phyloP scores from a whole-genome alignment of 2,329 filamentous ascomycete genomes.

The Cladophialophora exuberans region DNA sequence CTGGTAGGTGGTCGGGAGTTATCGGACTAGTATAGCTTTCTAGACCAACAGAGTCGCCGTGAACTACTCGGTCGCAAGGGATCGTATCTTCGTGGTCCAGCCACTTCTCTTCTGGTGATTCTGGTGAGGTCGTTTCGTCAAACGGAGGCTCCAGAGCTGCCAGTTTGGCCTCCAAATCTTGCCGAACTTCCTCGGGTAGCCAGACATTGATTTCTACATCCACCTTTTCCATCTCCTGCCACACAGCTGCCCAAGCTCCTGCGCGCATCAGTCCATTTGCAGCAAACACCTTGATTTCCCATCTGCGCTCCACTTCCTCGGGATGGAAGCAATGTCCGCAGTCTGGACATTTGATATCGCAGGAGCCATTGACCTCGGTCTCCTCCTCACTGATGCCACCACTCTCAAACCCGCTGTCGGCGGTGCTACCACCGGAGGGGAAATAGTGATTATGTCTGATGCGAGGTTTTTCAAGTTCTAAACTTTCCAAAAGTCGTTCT shows the following conservation, averaged over 20 bases:
- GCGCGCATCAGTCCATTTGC: slow-evolving; percentile 92
- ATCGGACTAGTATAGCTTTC: slow-evolving; percentile 28
- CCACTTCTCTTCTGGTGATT: background rate
- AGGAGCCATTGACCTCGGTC: slow-evolving; percentile 28
- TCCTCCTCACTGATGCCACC: slow-evolving; percentile 42
- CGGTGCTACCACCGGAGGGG: slow-evolving; percentile 28
- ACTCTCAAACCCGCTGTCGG: slow-evolving; percentile 39
- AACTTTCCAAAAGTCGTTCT: slow-evolving; percentile 62
- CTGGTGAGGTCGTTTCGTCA: background rate
- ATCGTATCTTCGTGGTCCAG: slow-evolving; percentile 6
- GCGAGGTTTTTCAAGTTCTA: slow-evolving; percentile 60
- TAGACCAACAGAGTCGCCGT: slow-evolving; percentile 23
- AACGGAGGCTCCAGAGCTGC: slow-evolving; percentile 8
- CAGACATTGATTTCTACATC: slow-evolving; percentile 87
- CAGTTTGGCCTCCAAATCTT: slow-evolving; percentile 43
- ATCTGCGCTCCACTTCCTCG: slow-evolving; percentile 57
- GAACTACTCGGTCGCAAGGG: slow-evolving; percentile 26
- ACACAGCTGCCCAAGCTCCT: slow-evolving; percentile 89
- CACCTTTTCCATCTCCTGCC: slow-evolving; percentile 98
- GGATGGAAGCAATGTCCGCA: slow-evolving; percentile 54
- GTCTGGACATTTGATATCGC: slow-evolving; percentile 48
- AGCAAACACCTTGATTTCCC: slow-evolving; percentile 81
- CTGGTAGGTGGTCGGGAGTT: background rate
- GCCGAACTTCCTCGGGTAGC: slow-evolving; percentile 57
- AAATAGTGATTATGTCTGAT: slow-evolving; percentile 64